Percentiles rank a stretch among this genome's conserved stretches.
Conservation (phyloP, 768 basidiomycete species). For the Postia placenta region DNA sequence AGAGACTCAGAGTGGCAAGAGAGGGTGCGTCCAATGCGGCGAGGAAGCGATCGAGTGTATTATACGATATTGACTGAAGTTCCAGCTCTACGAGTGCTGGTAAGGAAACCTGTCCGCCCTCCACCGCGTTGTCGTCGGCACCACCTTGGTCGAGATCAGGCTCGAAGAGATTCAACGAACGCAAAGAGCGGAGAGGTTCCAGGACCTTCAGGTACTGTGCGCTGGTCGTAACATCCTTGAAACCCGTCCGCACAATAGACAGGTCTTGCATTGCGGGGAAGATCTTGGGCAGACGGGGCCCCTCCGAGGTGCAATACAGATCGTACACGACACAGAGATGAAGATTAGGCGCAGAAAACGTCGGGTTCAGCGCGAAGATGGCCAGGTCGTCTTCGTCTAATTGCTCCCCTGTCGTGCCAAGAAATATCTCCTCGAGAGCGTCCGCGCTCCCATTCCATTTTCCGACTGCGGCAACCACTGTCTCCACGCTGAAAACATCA, state of each 20-base stretch:
- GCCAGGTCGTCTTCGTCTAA: neutral
- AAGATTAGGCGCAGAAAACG: neutral
- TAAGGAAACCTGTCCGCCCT: neutral
- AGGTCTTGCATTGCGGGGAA: neutral
- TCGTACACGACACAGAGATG: neutral
- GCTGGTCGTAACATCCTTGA: neutral
- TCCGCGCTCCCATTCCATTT: neutral
- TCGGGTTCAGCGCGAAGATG: neutral
- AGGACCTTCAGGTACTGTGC: neutral
- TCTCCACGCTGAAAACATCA: neutral
- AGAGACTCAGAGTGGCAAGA: neutral
- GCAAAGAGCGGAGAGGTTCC: neutral
- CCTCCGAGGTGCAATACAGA: neutral
- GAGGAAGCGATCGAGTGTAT: neutral
- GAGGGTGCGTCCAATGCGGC: neutral
- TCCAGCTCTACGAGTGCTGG: neutral
- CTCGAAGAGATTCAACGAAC: neutral
- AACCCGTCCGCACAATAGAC: neutral
- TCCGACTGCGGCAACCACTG: neutral
- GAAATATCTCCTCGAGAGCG: constrained; percentile 2
- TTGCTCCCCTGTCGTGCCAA: neutral
- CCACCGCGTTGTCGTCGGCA: neutral
- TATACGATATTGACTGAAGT: neutral
- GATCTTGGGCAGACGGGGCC: neutral
- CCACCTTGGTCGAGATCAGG: neutral